Conservation (phyloP, 495 filamentous ascomycete species). For the Aspergillus carlsbadensis region DNA sequence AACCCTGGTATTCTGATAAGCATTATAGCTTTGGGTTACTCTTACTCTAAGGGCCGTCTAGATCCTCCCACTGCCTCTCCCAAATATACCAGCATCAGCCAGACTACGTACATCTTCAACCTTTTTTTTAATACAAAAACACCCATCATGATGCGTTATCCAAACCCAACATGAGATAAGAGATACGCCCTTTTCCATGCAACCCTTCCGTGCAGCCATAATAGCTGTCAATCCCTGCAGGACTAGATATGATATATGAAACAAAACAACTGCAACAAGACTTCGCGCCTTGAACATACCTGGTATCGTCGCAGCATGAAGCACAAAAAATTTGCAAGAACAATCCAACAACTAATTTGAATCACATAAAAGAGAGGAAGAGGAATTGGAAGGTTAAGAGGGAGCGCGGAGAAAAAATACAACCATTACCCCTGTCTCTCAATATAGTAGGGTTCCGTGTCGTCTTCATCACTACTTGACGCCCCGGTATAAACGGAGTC, state of each 20-base stretch:
- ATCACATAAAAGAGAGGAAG: conserved; percentile 6
- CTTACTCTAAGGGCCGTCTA: no score
- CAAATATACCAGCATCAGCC: not conserved
- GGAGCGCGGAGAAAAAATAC: conserved; percentile 4
- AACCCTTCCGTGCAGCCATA: not conserved
- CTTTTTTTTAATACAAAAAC: not conserved
- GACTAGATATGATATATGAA: no score
- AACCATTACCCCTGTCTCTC: conserved; percentile 23
- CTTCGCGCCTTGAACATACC: not conserved
- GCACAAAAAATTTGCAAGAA: no score
- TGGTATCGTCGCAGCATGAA: conserved; percentile 23
- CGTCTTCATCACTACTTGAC: conserved; percentile 38
- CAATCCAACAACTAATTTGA: conserved; percentile 14
- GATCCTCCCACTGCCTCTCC: no score
- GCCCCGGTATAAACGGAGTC: conserved; percentile 34
- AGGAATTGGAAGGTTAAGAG: no score
- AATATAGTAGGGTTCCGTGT: conserved; percentile 32
- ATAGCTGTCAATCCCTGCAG: not conserved
- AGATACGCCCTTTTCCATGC: conserved; percentile 1
- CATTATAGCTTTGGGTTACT: no score
- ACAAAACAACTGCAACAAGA: not conserved
- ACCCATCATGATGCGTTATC: not conserved
- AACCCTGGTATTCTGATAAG: not conserved
- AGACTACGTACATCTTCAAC: not conserved
- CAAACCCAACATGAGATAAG: not conserved